Conservation (phyloP, 2,329 filamentous ascomycete genomes). For the Alternaria viburni region DNA sequence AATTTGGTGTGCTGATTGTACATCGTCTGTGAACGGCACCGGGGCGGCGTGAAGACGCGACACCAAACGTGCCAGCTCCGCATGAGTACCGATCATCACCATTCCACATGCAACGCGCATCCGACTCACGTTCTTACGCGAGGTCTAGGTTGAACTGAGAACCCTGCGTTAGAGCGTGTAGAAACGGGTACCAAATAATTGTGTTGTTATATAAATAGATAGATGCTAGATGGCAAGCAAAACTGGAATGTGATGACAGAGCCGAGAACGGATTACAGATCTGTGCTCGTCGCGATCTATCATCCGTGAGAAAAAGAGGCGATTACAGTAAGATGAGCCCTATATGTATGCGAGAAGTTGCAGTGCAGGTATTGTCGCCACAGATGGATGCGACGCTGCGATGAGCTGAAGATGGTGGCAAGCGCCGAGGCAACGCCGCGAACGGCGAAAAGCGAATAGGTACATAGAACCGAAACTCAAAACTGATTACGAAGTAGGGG, state of each 20-base stretch:
- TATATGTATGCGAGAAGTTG: background rate
- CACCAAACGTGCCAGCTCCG: background rate
- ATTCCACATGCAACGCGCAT: background rate
- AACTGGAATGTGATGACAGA: background rate
- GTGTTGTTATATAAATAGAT: background rate
- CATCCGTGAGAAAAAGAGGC: conserved; percentile 16
- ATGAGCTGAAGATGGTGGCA: background rate
- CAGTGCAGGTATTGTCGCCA: background rate
- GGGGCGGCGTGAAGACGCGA: background rate
- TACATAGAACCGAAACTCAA: conserved; percentile 3
- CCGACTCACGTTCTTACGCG: background rate
- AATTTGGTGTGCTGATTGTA: background rate
- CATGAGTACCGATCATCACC: background rate
- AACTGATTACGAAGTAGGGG: background rate
- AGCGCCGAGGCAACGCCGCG: background rate
- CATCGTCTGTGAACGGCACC: background rate
- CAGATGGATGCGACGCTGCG: background rate
- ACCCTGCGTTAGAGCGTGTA: background rate
- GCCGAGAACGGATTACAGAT: background rate
- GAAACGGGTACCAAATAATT: background rate
- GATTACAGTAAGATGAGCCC: background rate
- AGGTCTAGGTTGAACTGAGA: background rate
- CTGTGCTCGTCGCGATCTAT: conserved; percentile 4
- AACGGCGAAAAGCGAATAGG: conserved; percentile 5
- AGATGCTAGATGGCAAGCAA: background rate